phyloP scores from a whole-genome alignment of 2,329 filamentous ascomycete species.

The Colletotrichum eleusines region DNA sequence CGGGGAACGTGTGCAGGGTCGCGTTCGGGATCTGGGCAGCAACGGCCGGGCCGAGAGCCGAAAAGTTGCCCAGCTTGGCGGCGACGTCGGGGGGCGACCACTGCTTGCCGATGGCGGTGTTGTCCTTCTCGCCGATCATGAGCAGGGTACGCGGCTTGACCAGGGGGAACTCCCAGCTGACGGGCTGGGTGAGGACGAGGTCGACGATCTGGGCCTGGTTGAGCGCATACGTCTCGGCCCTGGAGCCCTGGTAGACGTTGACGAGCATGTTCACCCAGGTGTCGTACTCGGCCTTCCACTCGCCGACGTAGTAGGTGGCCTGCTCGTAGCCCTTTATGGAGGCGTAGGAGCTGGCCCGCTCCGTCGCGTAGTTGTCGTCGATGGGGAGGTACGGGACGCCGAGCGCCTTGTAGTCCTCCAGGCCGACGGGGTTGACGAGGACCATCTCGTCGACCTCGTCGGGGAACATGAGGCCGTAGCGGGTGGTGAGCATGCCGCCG shows the following conservation, averaged over 20 bases:
- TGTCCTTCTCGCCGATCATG: slow-evolving; percentile 64
- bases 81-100: slow-evolving; percentile 61
- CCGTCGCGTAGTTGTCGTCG: slow-evolving; percentile 54
- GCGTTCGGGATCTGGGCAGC: slow-evolving; percentile 58
- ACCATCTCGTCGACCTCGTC: slow-evolving; percentile 56
- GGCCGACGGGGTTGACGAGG: slow-evolving; percentile 64
- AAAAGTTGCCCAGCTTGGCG: slow-evolving; percentile 61
- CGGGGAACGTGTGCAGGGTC: slow-evolving; percentile 60
- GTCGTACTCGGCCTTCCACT: slow-evolving; percentile 64
- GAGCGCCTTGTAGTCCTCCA: slow-evolving; percentile 65
- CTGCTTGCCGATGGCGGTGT: slow-evolving; percentile 66
- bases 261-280: slow-evolving; percentile 67
- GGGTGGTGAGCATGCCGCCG: slow-evolving; percentile 65
- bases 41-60: slow-evolving; percentile 60
- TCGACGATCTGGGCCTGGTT: slow-evolving; percentile 66
- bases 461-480: slow-evolving; percentile 65
- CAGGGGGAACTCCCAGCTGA: slow-evolving; percentile 62
- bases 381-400: slow-evolving; percentile 61
- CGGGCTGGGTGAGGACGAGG: slow-evolving; percentile 65
- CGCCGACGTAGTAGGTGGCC: slow-evolving; percentile 60
- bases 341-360: slow-evolving; percentile 56
- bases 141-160: slow-evolving; percentile 61
- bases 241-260: slow-evolving; percentile 61
- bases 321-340: slow-evolving; percentile 62
- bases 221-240: slow-evolving; percentile 57